A percentile compares a stretch with the other conserved stretches of the same genome.
phyloP scores from a whole-genome alignment of 129 eudicot species.

The Saposhnikovia divaricata region DNA sequence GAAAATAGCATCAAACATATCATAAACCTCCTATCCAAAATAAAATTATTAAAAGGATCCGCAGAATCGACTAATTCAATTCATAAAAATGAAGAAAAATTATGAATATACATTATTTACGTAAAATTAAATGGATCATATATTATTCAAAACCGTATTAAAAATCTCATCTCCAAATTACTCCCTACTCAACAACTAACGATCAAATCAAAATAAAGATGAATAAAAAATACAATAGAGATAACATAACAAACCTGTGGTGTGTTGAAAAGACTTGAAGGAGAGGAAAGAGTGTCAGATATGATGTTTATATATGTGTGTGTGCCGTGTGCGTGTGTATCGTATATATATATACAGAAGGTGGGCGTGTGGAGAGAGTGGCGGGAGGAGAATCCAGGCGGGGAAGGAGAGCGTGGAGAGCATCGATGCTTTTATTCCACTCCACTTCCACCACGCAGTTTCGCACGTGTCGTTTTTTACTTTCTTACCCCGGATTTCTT shows the following conservation, averaged over 20 bases:
- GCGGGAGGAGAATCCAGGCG: conserved; percentile 9
- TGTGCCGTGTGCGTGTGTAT: too few species aligned
- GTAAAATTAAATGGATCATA: too few species aligned
- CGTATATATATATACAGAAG: neutral
- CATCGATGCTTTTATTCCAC: neutral
- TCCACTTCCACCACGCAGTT: neutral
- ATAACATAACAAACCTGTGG: neutral
- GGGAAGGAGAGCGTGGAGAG: conserved; percentile 16
- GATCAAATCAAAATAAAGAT: too few species aligned
- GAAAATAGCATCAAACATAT: neutral
- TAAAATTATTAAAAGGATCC: neutral
- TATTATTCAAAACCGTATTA: too few species aligned
- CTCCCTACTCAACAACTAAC: too few species aligned
- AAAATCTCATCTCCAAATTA: too few species aligned
- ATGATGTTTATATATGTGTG: neutral
- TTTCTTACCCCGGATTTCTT: neutral
- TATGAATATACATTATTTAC: neutral
- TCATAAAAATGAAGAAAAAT: neutral
- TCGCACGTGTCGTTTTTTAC: neutral
- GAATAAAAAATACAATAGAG: too few species aligned
- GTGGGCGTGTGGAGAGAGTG: conserved; percentile 4
- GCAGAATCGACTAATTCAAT: neutral
- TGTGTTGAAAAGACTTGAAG: neutral
- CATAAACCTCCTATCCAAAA: neutral
- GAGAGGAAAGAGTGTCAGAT: neutral